phyloP scores from a whole-genome alignment of 352 stramenopile genomes.

The Thraustochytrium sp. region DNA sequence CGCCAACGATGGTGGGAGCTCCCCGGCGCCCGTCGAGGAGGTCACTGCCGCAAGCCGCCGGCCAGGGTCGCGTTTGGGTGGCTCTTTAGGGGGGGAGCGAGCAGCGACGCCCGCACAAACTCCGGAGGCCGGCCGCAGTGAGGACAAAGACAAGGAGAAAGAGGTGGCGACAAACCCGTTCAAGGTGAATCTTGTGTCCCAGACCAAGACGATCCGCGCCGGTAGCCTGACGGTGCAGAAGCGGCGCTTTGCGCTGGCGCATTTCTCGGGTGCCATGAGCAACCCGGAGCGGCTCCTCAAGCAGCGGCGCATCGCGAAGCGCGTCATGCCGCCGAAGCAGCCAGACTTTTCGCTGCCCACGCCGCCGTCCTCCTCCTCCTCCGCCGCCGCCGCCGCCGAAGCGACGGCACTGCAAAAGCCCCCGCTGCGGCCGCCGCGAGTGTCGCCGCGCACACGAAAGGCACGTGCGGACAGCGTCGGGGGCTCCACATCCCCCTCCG shows the following conservation, averaged over 20 bases:
- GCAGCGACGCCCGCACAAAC: background rate
- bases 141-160: background rate
- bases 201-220: background rate
- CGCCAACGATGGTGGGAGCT: too few species aligned
- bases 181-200: background rate
- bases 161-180: background rate
- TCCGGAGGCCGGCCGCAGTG: too few species aligned
- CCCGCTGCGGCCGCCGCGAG: too few species aligned
- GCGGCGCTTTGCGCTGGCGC: background rate
- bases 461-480: too few species aligned
- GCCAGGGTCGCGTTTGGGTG: too few species aligned
- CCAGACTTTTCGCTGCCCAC: background rate
- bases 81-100: background rate
- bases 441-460: too few species aligned
- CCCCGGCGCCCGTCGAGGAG: too few species aligned
- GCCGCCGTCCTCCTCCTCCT: background rate
- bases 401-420: too few species aligned
- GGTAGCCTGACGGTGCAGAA: slow-evolving; percentile 7
- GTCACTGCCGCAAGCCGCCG: too few species aligned
- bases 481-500: too few species aligned
- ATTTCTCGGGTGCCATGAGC: background rate
- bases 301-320: background rate
- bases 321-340: background rate
- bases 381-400: too few species aligned
- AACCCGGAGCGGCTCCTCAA: background rate